phyloP scores from a whole-genome alignment of 1,284 basidiomycete genomes.

The Ceratobasidium sp. region DNA sequence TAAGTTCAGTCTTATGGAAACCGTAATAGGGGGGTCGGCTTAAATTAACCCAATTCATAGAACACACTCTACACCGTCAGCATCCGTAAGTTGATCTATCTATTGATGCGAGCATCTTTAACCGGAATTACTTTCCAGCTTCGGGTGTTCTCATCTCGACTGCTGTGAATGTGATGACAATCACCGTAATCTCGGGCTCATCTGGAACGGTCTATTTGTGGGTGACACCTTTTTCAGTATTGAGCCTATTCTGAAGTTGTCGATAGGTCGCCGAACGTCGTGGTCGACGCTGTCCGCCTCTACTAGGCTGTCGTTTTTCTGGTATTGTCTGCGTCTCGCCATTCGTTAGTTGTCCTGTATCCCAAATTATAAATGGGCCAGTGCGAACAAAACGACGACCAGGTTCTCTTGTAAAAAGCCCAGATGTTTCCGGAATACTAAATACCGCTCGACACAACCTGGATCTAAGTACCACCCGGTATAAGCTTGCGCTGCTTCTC shows the following conservation, averaged over 20 bases:
- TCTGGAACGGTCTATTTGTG: constrained; percentile 31
- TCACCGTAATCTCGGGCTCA: constrained; percentile 41
- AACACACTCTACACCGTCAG: constrained; percentile 37
- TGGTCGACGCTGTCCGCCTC: constrained; percentile 36
- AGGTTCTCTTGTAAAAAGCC: too few species aligned
- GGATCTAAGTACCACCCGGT: too few species aligned
- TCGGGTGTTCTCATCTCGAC: constrained; percentile 35
- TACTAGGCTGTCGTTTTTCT: constrained; percentile 5
- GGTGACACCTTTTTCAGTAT: neutral
- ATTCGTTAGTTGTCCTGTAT: too few species aligned
- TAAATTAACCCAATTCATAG: constrained; percentile 7
- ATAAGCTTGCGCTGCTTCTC: too few species aligned
- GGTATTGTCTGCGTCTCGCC: too few species aligned
- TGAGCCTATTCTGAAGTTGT: neutral
- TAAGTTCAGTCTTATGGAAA: neutral
- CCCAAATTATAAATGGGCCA: too few species aligned
- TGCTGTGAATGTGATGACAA: constrained; percentile 38
- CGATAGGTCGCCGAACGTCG: constrained; percentile 36
- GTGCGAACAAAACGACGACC: too few species aligned
- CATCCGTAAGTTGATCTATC: constrained; percentile 24
- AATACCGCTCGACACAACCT: too few species aligned
- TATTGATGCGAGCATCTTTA: neutral
- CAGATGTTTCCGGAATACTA: too few species aligned
- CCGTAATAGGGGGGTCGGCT: too few species aligned
- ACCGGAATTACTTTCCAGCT: neutral